Base-by-base conservation (phyloP, 2,329 filamentous ascomycete genomes). In the Fusarium sambucinum region DNA sequence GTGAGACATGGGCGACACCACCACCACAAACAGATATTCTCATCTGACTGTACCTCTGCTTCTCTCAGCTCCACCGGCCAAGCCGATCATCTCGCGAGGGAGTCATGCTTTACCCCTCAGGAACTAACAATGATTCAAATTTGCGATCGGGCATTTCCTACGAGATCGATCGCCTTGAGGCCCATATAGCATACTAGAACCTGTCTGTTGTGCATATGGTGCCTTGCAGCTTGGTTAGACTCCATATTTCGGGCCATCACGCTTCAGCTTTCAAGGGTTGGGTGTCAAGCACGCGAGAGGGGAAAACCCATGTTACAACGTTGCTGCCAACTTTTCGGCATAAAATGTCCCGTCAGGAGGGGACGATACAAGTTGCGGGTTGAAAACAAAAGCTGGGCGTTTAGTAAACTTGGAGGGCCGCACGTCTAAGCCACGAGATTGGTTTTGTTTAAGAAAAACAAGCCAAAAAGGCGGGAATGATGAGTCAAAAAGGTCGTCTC, bases 1-100 rank as follows among this genome's bases (percentile, higher is more conserved):
- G 68, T 75, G 71, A 77, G 75, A 77, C 75, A 75, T 42, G 55
- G 63, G 63, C 59, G 54, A 69, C 73, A 77, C 75, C 74, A 75
- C 66, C 69, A 66, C 59, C 56, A 66, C 25, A 55, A 27, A 41
- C 35, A 53, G 44, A 40, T 45, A 48, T 52, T 65, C 63, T 71
- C 74, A 76, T 76, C 72, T 76, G 74, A 76, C 74, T 76, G 70
- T 73, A 63, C 37, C 55, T 50, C 52, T 44, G 27, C 44, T 19
- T 30, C 58, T 58, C 21, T 68, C 68, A 68, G 66, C 68, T 62
- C 63, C 60, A 51, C 63, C 64, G 62, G 65, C 69, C 62, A 65
- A 55, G 46, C 55, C 66, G 59, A 27, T 32, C 23, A 47, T 35
- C 37, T 41, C 27, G 48, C 27, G 40, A 37, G 46, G 54, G 54